Percentiles rank a stretch among this genome's conserved stretches.
phyloP scores from a whole-genome alignment of 768 basidiomycete species.

The Melanogaster broomeanus region DNA sequence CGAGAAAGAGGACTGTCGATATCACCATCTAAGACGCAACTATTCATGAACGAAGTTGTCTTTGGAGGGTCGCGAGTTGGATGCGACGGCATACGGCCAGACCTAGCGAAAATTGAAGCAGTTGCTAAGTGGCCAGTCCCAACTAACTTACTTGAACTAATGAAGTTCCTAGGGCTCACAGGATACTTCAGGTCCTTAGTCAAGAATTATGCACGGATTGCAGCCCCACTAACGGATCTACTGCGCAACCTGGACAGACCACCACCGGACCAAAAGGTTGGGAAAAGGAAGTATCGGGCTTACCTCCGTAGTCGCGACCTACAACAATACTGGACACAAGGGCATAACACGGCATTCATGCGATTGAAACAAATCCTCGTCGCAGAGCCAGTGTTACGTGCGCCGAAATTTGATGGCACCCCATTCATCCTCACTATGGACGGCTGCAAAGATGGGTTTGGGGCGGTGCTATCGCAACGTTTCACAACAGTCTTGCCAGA shows the following conservation, averaged over 20 bases:
- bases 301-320: conserved; percentile 23
- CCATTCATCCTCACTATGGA: conserved; percentile 40
- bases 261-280: not conserved
- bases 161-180: conserved; percentile 5
- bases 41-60: conserved; percentile 5
- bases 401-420: conserved; percentile 34
- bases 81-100: not conserved
- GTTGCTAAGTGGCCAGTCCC: conserved; percentile 8
- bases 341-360: conserved; percentile 28
- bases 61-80: not conserved
- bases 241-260: not conserved
- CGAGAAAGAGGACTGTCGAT: conserved; percentile 20
- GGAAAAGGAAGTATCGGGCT: conserved; percentile 16
- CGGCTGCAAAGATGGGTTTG: conserved; percentile 35
- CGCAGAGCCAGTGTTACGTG: conserved; percentile 33
- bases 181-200: conserved; percentile 10
- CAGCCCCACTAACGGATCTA: conserved; percentile 1
- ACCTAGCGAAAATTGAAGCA: not conserved
- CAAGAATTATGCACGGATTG: conserved; percentile 1
- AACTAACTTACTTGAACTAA: not conserved
- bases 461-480: conserved; percentile 30
- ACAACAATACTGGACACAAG: conserved; percentile 10
- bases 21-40: not conserved
- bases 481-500: conserved; percentile 12
- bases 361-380: conserved; percentile 33